Base-by-base conservation (phyloP, 2,329 filamentous ascomycete species). In the Colletotrichum viniferum region DNA sequence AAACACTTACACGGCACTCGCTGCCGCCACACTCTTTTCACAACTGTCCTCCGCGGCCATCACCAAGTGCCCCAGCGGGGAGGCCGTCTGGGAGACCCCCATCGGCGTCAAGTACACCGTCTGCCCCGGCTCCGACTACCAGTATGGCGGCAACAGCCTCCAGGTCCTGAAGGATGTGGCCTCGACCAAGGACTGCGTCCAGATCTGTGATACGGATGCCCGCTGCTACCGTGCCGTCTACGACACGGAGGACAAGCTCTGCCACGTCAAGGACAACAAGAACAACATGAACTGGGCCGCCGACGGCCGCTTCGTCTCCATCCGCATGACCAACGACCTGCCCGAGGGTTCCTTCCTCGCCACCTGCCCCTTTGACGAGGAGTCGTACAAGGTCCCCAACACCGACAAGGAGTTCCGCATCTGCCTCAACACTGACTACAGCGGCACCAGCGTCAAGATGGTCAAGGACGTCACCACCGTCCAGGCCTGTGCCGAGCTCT, bases 401-500 rank as follows among this genome's bases (percentile, higher is more conserved):
- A 70, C 69, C 52, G 69, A 72, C 21, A 55, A 18, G 26, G 63
- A 64, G 16, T 76, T 69, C 58, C 71, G 48, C 13, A 36, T 73
- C 56, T 77, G 76, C 76, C 66, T 55, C 62, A 65, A 73, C 36
- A 77, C 76, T 52, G 74, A 76, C 66, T 77, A 74, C 74, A 69
- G 63, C 7, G 74, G 76, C 12, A 48, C 58, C 62, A 74, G 36
- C 26, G 74, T 64, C 36, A 67, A 74, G 26, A 65, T 60, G 32
- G 65, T 77, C 55, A 52, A 67, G 18, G 69, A 56, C 30, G 74
- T 73, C 30, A 69, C 73, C 43, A 76, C 68, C 48, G 55, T 73
- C 13, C 76, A 76, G 36, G 70, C 73, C 52, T 77, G 76, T 32
- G 70, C 76, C 4, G 74, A 77, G 34, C 70, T 70, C 30, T 77